Conservation (phyloP, 2,329 filamentous ascomycete species). For the Aspergillus pseudoglaucus region DNA sequence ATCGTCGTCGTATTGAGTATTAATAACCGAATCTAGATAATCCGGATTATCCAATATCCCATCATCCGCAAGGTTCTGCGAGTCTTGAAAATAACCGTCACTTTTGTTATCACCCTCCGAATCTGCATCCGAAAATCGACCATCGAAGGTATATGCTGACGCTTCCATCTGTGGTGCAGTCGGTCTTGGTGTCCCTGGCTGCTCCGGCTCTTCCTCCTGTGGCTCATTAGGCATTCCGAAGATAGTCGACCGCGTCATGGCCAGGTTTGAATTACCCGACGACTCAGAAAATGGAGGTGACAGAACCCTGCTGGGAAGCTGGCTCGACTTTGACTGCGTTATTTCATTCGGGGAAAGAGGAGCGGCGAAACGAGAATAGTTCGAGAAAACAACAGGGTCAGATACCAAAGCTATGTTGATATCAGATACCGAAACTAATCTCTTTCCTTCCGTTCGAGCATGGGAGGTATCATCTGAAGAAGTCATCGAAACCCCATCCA, state of each 20-base stretch:
- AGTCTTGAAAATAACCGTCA: conserved; percentile 20
- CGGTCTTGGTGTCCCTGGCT: background rate
- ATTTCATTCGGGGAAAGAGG: conserved; percentile 28
- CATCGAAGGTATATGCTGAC: conserved; percentile 31
- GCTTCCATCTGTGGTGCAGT: conserved; percentile 17
- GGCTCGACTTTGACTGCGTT: conserved; percentile 27
- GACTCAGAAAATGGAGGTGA: conserved; percentile 21
- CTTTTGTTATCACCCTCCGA: conserved; percentile 27
- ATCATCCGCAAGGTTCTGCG: conserved; percentile 21
- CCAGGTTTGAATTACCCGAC: conserved; percentile 19
- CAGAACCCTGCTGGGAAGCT: conserved; percentile 20
- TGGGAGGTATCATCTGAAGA: conserved; percentile 4
- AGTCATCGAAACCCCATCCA: conserved; percentile 23
- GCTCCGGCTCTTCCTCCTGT: background rate
- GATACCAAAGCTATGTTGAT: conserved; percentile 43
- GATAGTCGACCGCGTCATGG: conserved; percentile 35
- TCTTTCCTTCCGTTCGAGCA: conserved; percentile 31
- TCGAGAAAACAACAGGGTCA: conserved; percentile 44
- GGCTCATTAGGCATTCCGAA: conserved; percentile 18
- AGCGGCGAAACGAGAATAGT: conserved; percentile 33
- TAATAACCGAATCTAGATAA: conserved; percentile 34
- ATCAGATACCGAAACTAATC: conserved; percentile 39
- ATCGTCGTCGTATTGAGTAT: conserved; percentile 28
- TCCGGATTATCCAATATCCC: conserved; percentile 30
- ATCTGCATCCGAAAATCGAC: conserved; percentile 38